Percentiles rank a stretch among this genome's conserved stretches.
phyloP scores from a whole-genome alignment of 768 basidiomycete species.

The Chalciporus sphaerocephalus region DNA sequence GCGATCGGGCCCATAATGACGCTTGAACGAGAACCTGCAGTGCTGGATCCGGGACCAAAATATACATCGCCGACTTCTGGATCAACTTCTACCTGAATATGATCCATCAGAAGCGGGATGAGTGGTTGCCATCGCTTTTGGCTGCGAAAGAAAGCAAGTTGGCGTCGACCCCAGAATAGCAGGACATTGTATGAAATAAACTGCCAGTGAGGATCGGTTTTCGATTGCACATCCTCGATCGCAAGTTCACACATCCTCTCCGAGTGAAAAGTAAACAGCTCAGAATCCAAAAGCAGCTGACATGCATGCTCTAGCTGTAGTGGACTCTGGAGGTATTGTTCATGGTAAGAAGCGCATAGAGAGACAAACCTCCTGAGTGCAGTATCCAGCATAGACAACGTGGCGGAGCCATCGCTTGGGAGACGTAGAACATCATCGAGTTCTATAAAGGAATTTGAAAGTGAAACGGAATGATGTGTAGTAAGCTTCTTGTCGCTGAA shows the following conservation, averaged over 20 bases:
- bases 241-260: slow-evolving; percentile 86
- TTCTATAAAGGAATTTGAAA: slow-evolving; percentile 46
- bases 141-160: slow-evolving; percentile 66
- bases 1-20: slow-evolving; percentile 48
- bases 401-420: slow-evolving; percentile 53
- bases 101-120: slow-evolving; percentile 79
- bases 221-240: slow-evolving; percentile 64
- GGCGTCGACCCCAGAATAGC: slow-evolving; percentile 68
- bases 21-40: slow-evolving; percentile 33
- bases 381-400: slow-evolving; percentile 72
- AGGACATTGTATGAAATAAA: slow-evolving; percentile 76
- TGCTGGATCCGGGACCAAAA: slow-evolving; percentile 33
- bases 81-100: slow-evolving; percentile 78
- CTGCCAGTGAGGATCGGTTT: slow-evolving; percentile 80
- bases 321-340: slow-evolving; percentile 80
- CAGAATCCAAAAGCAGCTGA: slow-evolving; percentile 69
- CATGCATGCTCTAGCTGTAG: slow-evolving; percentile 84
- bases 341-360: slow-evolving; percentile 83
- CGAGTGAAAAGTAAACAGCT: slow-evolving; percentile 87
- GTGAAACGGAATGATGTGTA: not conserved
- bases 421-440: slow-evolving; percentile 78
- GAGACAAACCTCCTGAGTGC: slow-evolving; percentile 72
- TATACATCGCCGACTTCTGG: slow-evolving; percentile 63
- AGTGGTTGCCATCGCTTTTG: slow-evolving; percentile 82
- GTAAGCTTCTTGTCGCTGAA: slow-evolving; percentile 5